These are phyloP conservation scores for Pseudozyma sp. DNA, from an alignment of 1,284 basidiomycete species.

Conservation along the genomic window DNA sequence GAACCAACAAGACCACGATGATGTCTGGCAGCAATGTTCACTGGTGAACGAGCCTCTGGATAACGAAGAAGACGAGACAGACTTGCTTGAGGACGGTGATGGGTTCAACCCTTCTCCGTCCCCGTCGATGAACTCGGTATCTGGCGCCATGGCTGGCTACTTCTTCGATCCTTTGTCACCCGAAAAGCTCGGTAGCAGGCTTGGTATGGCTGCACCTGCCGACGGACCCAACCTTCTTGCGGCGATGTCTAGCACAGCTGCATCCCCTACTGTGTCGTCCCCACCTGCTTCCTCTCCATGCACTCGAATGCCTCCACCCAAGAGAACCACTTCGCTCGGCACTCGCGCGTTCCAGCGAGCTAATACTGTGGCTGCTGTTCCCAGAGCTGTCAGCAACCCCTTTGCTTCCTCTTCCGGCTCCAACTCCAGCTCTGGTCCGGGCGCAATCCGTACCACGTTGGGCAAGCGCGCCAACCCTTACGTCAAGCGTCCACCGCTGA, in stretches of 20 bases:
- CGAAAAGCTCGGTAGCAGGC: constrained; percentile 37
- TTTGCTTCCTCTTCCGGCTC: constrained; percentile 6
- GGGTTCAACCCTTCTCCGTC: constrained; percentile 49
- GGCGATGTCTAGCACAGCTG: constrained; percentile 37
- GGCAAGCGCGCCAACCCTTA: constrained; percentile 61
- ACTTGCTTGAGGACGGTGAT: constrained; percentile 7
- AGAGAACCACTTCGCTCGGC: constrained; percentile 42
- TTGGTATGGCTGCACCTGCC: constrained; percentile 22
- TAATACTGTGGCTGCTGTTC: constrained; percentile 38
- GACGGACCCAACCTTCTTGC: constrained; percentile 41
- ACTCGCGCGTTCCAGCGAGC: constrained; percentile 45
- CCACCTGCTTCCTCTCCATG: constrained; percentile 44
- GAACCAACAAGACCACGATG: background rate
- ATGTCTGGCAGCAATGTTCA: constrained; percentile 4
- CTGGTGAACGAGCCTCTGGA: constrained; percentile 4
- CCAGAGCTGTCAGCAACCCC: constrained; percentile 7
- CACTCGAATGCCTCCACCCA: constrained; percentile 43
- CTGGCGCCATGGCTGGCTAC: constrained; percentile 55
- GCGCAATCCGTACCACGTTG: constrained; percentile 32
- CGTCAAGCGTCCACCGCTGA: constrained; percentile 49
- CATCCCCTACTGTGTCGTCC: constrained; percentile 35
- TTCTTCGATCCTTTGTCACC: constrained; percentile 64
- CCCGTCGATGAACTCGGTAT: constrained; percentile 36
- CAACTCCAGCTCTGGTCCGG: constrained; percentile 14
- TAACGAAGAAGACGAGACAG: constrained; percentile 1